Percentiles rank a stretch among this genome's conserved stretches.
phyloP scores from a whole-genome alignment of 2,329 filamentous ascomycete genomes.

The Pseudogymnoascus verrucosus region DNA sequence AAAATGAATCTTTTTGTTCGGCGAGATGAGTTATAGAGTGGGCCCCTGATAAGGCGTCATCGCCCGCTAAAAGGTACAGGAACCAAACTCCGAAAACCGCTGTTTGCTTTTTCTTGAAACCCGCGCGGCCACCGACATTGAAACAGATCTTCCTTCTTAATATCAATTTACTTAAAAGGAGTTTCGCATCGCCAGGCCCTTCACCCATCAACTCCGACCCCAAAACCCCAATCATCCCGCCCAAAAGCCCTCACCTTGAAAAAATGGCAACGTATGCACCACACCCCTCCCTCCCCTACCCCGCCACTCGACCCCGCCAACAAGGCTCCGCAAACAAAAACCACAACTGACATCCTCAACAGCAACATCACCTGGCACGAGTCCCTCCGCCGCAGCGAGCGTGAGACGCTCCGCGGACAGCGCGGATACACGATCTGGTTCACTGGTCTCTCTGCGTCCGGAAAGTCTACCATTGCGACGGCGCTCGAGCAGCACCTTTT shows the following conservation, averaged over 20 bases:
- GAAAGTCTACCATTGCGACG: conserved; percentile 94
- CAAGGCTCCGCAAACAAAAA: conserved; percentile 2
- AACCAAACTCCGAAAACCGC: neutral
- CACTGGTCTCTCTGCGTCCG: conserved; percentile 89
- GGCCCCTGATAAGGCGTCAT: conserved; percentile 7
- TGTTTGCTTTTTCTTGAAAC: conserved; percentile 5
- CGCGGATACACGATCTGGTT: conserved; percentile 95
- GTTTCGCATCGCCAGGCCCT: neutral
- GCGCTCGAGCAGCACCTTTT: conserved; percentile 96
- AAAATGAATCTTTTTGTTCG: neutral
- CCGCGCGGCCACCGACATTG: neutral
- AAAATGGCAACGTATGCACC: conserved; percentile 24
- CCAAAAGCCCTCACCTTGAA: neutral
- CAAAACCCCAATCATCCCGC: neutral
- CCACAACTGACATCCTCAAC: conserved; percentile 16
- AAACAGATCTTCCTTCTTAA: neutral
- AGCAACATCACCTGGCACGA: conserved; percentile 91
- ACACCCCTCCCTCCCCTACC: conserved; percentile 23
- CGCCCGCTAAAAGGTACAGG: conserved; percentile 7
- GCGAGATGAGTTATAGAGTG: neutral
- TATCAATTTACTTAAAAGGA: neutral
- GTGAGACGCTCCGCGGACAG: conserved; percentile 68
- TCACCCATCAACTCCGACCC: neutral
- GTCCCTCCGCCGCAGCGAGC: conserved; percentile 67
- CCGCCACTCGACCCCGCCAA: conserved; percentile 12